phyloP scores from a whole-genome alignment of 2,329 filamentous ascomycete genomes.

The Gliomastix tumulicola region DNA sequence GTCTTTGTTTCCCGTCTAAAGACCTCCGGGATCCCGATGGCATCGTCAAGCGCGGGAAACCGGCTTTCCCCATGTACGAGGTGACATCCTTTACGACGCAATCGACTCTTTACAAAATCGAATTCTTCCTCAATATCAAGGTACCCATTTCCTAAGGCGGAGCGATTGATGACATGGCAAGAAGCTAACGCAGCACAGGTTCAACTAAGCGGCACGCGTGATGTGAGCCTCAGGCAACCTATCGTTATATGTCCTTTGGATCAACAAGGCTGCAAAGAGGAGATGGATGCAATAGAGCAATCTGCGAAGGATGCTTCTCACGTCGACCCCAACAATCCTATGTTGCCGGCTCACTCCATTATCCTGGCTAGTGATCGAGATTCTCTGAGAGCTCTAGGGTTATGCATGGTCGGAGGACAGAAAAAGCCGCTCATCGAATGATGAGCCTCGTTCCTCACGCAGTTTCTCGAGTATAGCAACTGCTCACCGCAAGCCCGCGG shows the following conservation, averaged over 20 bases:
- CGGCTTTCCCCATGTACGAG: conserved; percentile 82
- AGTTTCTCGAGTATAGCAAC: too few relatives aligned
- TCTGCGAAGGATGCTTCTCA: conserved; percentile 87
- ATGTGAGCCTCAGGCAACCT: conserved; percentile 82
- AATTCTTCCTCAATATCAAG: conserved; percentile 93
- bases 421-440: conserved; percentile 62
- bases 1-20: conserved; percentile 83
- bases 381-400: conserved; percentile 51
- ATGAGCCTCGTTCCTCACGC: too few relatives aligned
- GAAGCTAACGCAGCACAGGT: conserved; percentile 53
- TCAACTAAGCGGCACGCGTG: conserved; percentile 77
- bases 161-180: neutral
- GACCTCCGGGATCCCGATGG: conserved; percentile 84
- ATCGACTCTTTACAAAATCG: conserved; percentile 93
- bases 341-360: conserved; percentile 81
- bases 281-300: conserved; percentile 97
- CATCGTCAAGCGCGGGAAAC: conserved; percentile 75
- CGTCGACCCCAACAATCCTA: conserved; percentile 82
- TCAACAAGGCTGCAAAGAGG: conserved; percentile 91
- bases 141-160: conserved; percentile 39
- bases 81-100: conserved; percentile 90
- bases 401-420: conserved; percentile 57
- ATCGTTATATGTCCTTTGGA: conserved; percentile 96
- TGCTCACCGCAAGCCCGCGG: too few relatives aligned
- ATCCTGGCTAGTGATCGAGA: conserved; percentile 70